A percentile compares a stretch with the other conserved stretches of the same genome.
Conservation (phyloP, 2,329 filamentous ascomycete species). For the Colletotrichum cuscutae region DNA sequence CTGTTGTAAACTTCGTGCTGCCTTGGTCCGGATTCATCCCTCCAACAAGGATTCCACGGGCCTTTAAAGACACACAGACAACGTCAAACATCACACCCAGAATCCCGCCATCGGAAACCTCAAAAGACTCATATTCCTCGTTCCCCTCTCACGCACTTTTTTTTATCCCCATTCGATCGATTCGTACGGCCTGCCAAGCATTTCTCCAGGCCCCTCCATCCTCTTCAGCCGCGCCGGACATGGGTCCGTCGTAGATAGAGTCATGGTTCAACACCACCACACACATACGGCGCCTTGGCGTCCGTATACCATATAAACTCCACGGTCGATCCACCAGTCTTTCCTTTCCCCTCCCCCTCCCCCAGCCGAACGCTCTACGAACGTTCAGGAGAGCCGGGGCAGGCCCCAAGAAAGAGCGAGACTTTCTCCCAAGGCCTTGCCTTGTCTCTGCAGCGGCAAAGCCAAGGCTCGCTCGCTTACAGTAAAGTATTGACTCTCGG, state of each 20-base stretch:
- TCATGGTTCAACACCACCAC: not conserved
- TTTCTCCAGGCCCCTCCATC: not conserved
- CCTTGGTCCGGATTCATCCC: not conserved
- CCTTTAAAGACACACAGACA: not conserved
- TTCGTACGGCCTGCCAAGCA: no score
- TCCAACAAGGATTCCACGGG: not conserved
- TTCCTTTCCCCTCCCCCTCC: not conserved
- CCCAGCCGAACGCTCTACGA: not conserved
- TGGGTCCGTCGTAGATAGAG: conserved; percentile 21
- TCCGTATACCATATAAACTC: no score
- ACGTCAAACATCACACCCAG: not conserved
- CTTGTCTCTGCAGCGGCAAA: not conserved
- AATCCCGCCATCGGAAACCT: not conserved
- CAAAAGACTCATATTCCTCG: not conserved
- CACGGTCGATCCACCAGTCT: not conserved
- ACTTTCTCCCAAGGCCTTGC: not conserved
- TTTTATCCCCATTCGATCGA: not conserved
- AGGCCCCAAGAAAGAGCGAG: not conserved
- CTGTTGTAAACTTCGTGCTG: not conserved
- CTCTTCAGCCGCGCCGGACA: conserved; percentile 5
- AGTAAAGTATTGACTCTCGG: not conserved
- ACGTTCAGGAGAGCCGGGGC: not conserved
- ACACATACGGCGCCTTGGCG: not conserved
- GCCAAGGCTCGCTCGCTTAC: not conserved
- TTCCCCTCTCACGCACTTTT: not conserved